A percentile compares a stretch with the other conserved stretches of the same genome.
Conservation (phyloP, 169 alveolate species). For the Plasmodium coatneyi region DNA sequence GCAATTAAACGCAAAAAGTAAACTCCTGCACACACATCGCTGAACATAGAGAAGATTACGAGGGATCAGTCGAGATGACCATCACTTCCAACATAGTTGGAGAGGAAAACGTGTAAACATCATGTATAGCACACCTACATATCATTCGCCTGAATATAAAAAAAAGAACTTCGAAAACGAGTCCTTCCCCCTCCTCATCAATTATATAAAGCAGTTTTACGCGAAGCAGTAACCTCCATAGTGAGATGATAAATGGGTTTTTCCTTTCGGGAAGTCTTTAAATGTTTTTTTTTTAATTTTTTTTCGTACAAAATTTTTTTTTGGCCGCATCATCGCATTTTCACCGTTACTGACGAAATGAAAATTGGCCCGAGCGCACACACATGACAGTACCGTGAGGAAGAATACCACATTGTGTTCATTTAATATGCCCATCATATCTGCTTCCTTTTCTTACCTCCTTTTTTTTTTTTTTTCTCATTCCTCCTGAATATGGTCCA, state of each 20-base stretch:
- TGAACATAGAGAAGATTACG: constrained; percentile 19
- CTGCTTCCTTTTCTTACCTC: too few species aligned
- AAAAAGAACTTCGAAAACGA: constrained; percentile 69
- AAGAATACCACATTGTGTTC: too few species aligned
- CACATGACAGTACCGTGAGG: too few species aligned
- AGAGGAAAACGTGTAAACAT: constrained; percentile 24
- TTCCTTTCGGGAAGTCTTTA: not conserved
- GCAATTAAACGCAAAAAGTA: constrained; percentile 47
- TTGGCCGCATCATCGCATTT: too few species aligned
- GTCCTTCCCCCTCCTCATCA: constrained; percentile 30
- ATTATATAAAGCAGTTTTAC: constrained; percentile 58
- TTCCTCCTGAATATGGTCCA: not conserved
- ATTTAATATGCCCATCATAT: too few species aligned
- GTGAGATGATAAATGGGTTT: not conserved
- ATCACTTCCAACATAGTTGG: not conserved
- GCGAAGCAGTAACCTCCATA: not conserved
- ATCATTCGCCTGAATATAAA: constrained; percentile 38
- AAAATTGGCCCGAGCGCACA: too few species aligned
- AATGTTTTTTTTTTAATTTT: too few species aligned
- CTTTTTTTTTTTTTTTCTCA: not conserved
- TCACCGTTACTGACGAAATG: too few species aligned
- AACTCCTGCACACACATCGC: constrained; percentile 1
- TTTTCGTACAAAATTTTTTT: too few species aligned
- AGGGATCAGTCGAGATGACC: constrained; percentile 16
- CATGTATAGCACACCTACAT: constrained; percentile 38